phyloP scores from a whole-genome alignment of 2,329 filamentous ascomycete species.

The Ophiostoma perfectum region DNA sequence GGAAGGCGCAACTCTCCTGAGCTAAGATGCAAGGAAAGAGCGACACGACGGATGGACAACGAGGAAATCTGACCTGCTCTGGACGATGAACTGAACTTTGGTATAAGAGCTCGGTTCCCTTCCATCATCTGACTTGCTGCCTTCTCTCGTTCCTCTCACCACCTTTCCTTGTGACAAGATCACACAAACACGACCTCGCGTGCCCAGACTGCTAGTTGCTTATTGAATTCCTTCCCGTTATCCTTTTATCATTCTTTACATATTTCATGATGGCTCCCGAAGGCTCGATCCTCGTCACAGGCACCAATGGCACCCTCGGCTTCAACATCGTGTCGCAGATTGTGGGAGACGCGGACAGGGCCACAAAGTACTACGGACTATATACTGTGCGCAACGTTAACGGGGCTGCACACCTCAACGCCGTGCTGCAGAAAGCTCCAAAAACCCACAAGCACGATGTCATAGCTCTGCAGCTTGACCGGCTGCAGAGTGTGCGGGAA shows the following conservation, averaged over 20 bases:
- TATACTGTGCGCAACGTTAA: constrained; percentile 24
- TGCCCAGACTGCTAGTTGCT: background rate
- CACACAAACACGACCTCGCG: background rate
- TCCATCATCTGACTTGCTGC: background rate
- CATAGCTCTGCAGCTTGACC: constrained; percentile 25
- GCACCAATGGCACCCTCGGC: constrained; percentile 25
- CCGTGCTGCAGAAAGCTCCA: constrained; percentile 18
- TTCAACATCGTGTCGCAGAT: constrained; percentile 21
- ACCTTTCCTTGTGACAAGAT: background rate
- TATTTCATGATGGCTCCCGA: background rate
- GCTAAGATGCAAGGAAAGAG: background rate
- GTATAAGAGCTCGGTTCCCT: background rate
- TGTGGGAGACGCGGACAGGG: constrained; percentile 3
- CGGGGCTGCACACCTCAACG: constrained; percentile 18
- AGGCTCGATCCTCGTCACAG: constrained; percentile 25
- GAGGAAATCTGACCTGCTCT: background rate
- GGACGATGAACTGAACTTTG: background rate
- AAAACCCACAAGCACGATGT: constrained; percentile 23
- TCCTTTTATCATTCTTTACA: background rate
- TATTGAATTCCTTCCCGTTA: background rate
- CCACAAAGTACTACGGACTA: constrained; percentile 21
- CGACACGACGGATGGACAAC: background rate
- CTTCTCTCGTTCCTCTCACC: background rate
- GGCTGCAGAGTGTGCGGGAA: constrained; percentile 24
- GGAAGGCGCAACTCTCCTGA: background rate